Percentiles rank a stretch among this genome's conserved stretches.
phyloP scores from a whole-genome alignment of 192 early-diverging fungal species.

The Entrophospora sp. region DNA sequence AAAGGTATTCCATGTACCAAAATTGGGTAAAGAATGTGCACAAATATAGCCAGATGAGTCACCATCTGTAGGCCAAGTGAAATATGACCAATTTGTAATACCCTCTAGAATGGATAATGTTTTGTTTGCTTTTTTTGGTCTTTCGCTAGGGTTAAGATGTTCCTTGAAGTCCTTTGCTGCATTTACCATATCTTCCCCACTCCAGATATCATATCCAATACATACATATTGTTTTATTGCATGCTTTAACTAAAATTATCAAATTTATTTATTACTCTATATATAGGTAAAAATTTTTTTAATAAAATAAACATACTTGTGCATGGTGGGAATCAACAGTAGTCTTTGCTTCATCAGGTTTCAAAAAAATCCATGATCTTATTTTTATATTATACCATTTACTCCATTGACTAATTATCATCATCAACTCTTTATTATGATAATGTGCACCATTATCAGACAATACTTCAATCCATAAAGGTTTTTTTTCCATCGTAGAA shows the following conservation, averaged over 20 bases:
- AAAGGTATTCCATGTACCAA: too few species aligned
- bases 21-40: too few species aligned
- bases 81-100: too few species aligned
- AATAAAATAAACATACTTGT: too few species aligned
- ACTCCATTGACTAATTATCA: not conserved
- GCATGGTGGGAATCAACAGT: too few species aligned
- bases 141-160: too few species aligned
- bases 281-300: not conserved
- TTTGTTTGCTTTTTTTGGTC: too few species aligned
- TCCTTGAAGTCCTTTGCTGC: not conserved
- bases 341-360: too few species aligned
- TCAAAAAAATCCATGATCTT: not conserved
- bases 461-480: not conserved
- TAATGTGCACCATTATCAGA: too few species aligned
- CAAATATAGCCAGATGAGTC: too few species aligned
- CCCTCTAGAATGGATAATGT: too few species aligned
- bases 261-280: not conserved
- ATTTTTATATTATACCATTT: not conserved
- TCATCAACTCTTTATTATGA: not conserved
- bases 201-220: not conserved
- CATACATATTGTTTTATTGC: not conserved
- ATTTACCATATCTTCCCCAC: not conserved
- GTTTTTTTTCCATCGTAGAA: not conserved
- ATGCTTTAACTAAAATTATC: not conserved
- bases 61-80: too few species aligned